Base-by-base conservation (phyloP, 1,139 yeast genomes). In the Neolecta irregularis region DNA sequence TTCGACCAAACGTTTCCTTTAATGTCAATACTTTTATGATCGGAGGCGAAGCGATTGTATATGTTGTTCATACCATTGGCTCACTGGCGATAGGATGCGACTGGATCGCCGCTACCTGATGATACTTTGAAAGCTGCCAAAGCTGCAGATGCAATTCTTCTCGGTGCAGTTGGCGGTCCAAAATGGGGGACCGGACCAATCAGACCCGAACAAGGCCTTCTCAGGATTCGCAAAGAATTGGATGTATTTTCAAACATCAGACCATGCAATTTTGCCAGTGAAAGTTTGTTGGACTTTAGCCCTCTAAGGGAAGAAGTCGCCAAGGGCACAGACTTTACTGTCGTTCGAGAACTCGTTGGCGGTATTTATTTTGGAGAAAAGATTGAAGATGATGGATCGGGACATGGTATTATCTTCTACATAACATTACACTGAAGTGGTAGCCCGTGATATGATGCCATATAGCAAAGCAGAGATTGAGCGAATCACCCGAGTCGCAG, bases 141-240 rank as follows among this genome's bases (percentile, higher is more conserved):
- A 58, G 60, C 61, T 32, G 77, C 96, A 1, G 93, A 88, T 54
- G 98, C 98, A 24, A 93, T 88, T 13, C 63, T 88, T 44, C 66
- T 88, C 41, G 98, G 98, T 45, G 95, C 98, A 4, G 98, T 88
- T 19, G 98, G 98, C 45, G 98, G 98, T 20, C 98, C 98, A 42
- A 88, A 88, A 60, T 88, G 98, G 98, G 91, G 92, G 24, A 79
- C 95, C 24, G 95, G 88, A 21, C 39, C 68, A 11, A 95, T 88
- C 34, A 74, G 98, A 61, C 98, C 98, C 34, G 98, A 88, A 59
- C 96, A 81, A 60, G 98, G 98, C 42, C 68, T 88, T 49, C 68
- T 88, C 46, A 70, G 83, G 61, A 85, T 88, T 56, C 72, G 98
- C 60, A 88, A 88, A 58, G 98, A 81, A 56, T 70, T 88, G 56